phyloP scores from a whole-genome alignment of 306 rosid genomes.

The Cyamopsis tetragonoloba region DNA sequence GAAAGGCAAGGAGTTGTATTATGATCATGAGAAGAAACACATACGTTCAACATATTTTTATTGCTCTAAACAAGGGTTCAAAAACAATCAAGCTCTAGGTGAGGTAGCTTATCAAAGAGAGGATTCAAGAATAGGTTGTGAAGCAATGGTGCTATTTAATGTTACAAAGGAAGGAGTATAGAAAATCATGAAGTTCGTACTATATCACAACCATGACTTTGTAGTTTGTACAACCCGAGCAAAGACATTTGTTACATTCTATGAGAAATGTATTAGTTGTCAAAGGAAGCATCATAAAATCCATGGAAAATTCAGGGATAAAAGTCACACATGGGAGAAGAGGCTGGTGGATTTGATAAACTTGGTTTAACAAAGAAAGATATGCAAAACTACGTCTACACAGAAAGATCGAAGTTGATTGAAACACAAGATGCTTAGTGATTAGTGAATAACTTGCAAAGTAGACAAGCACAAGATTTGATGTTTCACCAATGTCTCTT shows the following conservation, averaged over 20 bases:
- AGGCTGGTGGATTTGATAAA: not conserved
- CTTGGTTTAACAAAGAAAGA: not conserved
- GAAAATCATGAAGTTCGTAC: not conserved
- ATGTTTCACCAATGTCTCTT: too few species aligned
- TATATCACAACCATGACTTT: not conserved
- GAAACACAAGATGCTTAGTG: not conserved
- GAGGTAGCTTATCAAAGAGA: too few species aligned
- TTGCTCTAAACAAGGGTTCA: too few species aligned
- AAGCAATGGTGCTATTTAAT: not conserved
- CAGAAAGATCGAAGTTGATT: not conserved
- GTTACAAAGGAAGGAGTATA: not conserved
- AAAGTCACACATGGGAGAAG: not conserved
- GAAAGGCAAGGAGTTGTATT: too few species aligned
- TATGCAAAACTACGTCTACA: not conserved
- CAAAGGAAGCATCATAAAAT: not conserved
- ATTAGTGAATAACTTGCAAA: too few species aligned
- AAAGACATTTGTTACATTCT: not conserved
- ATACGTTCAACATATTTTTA: too few species aligned
- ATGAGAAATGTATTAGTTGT: not conserved
- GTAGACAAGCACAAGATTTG: too few species aligned
- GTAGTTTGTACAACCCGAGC: not conserved
- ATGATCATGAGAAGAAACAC: too few species aligned
- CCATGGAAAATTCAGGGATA: not conserved
- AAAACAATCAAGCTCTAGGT: too few species aligned
- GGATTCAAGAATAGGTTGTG: not conserved